These are phyloP conservation scores for Didymosphaeria variabile DNA, from an alignment of 2,329 filamentous ascomycete genomes.

Conservation along the genomic window DNA sequence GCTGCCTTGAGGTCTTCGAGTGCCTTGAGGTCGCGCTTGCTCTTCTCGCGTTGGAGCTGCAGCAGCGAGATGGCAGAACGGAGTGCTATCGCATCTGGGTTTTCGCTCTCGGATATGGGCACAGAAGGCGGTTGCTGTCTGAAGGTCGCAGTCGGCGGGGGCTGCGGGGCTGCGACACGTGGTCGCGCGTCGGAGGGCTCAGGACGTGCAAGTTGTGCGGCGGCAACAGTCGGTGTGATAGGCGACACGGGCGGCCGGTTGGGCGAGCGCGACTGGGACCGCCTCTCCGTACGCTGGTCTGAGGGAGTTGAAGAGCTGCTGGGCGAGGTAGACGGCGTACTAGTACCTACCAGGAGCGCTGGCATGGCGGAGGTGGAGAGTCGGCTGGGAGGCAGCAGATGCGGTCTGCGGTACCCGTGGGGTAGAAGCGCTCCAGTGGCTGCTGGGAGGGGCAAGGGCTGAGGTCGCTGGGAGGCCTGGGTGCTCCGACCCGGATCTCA, in stretches of 20 bases:
- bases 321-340: constrained; percentile 34
- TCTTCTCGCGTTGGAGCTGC: constrained; percentile 84
- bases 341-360: constrained; percentile 46
- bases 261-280: constrained; percentile 44
- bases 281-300: constrained; percentile 29
- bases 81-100: constrained; percentile 87
- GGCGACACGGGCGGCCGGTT: constrained; percentile 51
- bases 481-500: constrained; percentile 5
- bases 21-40: constrained; percentile 75
- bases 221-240: constrained; percentile 49
- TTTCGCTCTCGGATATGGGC: constrained; percentile 62
- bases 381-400: constrained; percentile 19
- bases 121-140: constrained; percentile 54
- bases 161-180: constrained; percentile 39
- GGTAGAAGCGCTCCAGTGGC: constrained; percentile 9
- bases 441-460: constrained; percentile 22
- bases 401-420: constrained; percentile 13
- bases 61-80: constrained; percentile 85
- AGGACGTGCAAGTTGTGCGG: constrained; percentile 46
- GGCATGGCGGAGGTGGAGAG: constrained; percentile 46
- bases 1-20: constrained; percentile 75
- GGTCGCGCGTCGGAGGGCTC: constrained; percentile 36
- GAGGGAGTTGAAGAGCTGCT: constrained; percentile 34
- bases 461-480: constrained; percentile 8
- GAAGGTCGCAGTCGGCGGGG: constrained; percentile 46